A percentile compares a stretch with the other conserved stretches of the same genome.
Evolutionary conservation across 805 yeast species (phyloP).

Genomic region (Lipomyces oligophaga): DNA sequence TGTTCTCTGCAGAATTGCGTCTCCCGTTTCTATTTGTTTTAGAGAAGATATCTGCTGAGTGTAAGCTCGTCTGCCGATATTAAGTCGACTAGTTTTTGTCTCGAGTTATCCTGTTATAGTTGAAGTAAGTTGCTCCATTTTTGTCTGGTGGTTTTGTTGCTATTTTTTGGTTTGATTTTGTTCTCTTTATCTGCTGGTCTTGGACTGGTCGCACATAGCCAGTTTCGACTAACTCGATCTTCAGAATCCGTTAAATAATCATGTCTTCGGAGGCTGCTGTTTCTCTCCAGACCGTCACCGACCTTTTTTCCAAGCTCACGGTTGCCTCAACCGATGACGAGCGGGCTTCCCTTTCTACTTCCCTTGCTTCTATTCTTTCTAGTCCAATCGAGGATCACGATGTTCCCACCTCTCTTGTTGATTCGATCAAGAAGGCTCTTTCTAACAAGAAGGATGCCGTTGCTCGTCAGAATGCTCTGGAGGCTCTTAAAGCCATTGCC

Average conservation of each 20-base stretch:
- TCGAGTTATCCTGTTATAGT: neutral
- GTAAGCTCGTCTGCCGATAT: neutral
- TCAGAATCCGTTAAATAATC: neutral
- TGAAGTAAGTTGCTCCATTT: neutral
- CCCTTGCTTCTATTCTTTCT: constrained; percentile 88
- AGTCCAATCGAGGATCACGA: constrained; percentile 98
- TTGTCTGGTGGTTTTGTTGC: neutral
- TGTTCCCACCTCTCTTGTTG: constrained; percentile 86
- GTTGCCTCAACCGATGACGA: constrained; percentile 77
- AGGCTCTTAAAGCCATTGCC: constrained; percentile 82
- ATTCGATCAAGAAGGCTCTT: constrained; percentile 68
- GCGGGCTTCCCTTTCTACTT: constrained; percentile 79
- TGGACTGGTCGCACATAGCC: neutral
- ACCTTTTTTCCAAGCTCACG: constrained; percentile 86
- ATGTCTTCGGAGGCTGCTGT: constrained; percentile 30
- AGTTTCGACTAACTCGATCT: neutral
- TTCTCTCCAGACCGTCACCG: constrained; percentile 70
- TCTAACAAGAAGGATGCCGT: constrained; percentile 70
- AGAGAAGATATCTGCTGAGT: neutral
- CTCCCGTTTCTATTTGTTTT: constrained; percentile 3
- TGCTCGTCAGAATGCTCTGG: constrained; percentile 71
- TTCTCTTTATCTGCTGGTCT: too few relatives aligned
- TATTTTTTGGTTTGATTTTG: neutral
- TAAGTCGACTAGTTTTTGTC: neutral
- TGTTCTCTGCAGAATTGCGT: constrained; percentile 1